Evolutionary conservation across 2,329 filamentous ascomycete genomes (phyloP), one percentile per base, ranked within the genome.

Genomic region (Didymella pinodella): DNA sequence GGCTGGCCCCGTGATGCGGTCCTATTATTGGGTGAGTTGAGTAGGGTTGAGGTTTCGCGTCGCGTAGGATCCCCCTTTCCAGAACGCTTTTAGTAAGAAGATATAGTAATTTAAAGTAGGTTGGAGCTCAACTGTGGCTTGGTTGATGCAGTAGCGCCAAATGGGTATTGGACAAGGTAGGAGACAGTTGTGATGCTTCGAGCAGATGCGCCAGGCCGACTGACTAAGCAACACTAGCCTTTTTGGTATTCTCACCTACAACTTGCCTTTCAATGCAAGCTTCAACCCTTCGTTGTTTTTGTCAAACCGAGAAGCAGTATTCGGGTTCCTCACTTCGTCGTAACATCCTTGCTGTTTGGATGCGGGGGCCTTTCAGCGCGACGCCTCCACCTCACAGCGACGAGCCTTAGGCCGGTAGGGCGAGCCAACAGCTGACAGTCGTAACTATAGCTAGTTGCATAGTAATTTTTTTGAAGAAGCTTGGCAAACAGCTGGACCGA

Each of bases 151-250:
- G 38, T 55, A 56, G 48, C 28, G 52, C 48, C 16, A 48, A 48
- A 32, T 55, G 48, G 29, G 34, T 48, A 52, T 45, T 38, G 43
- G 29, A 51, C 29, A 52, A 44, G 40, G 52, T 48, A 44, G 52
- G 43, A 48, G 43, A 41, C 40, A 60, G 57, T 55, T 38, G 36
- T 43, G 57, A 50, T 55, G 51, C 46, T 48, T 47, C 40, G 28
- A 41, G 45, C 44, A 44, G 56, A 45, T 47, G 48, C 38, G 45
- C 54, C n/a, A 44, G 28, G 41, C 28, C 29, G 20, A 25, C 25
- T 57, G 57, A 61, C 53, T 61, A 61, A 61, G 48, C 58, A 11
- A 28, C 40, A 16, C 58, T 41, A 61, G 26, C 58, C 46, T 11
- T 11, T 43, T 48, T 34, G 7, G 46, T n/a, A 43, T 5, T 31